A percentile compares a stretch with the other conserved stretches of the same genome.
Conservation (phyloP, 306 rosid species). For the Abrus precatorius region DNA sequence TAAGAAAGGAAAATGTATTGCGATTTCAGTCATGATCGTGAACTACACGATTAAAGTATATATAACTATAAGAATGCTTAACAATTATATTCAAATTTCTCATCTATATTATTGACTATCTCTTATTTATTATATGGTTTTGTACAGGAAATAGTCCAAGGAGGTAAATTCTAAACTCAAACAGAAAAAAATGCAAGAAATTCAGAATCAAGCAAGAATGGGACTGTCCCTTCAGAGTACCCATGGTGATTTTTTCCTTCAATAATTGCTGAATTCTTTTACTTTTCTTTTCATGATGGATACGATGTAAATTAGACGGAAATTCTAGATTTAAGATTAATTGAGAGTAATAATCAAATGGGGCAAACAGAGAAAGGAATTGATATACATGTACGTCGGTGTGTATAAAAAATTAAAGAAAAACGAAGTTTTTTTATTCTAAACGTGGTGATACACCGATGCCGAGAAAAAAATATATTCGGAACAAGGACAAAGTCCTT, state of each 20-base stretch:
- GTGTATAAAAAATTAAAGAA: too few relatives aligned
- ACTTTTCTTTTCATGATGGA: background rate
- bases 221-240: background rate
- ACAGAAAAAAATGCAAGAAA: background rate
- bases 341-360: background rate
- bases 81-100: constrained; percentile 38
- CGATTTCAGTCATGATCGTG: constrained; percentile 41
- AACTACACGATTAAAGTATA: constrained; percentile 43
- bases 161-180: background rate
- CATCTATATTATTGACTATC: constrained; percentile 47
- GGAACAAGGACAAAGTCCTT: background rate
- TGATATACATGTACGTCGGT: too few relatives aligned
- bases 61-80: constrained; percentile 8
- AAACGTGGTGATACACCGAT: too few relatives aligned
- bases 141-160: background rate
- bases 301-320: background rate
- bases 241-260: background rate
- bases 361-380: background rate
- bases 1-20: constrained; percentile 21
- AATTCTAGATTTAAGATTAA: background rate
- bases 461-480: background rate
- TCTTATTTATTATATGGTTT: background rate
- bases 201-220: background rate
- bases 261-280: background rate
- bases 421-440: too few relatives aligned